These are phyloP conservation scores for Curvularia eragrostidis DNA, from an alignment of 2,329 filamentous ascomycete genomes.

Conservation along the genomic window DNA sequence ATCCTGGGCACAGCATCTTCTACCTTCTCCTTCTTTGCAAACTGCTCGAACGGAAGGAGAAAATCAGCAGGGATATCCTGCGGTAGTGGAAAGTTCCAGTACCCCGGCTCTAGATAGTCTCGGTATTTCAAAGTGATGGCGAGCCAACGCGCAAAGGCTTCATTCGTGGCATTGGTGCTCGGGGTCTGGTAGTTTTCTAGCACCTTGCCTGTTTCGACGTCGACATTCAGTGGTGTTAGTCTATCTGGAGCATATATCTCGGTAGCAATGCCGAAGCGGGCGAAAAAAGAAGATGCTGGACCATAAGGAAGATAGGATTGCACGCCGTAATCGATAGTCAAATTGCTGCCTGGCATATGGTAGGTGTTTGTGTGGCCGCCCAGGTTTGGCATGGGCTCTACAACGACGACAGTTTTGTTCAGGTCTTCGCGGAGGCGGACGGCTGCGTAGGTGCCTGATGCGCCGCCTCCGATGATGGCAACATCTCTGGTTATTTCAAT, in stretches of 20 bases:
- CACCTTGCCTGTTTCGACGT: slow-evolving; percentile 41
- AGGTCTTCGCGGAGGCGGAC: slow-evolving; percentile 51
- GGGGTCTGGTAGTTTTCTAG: slow-evolving; percentile 27
- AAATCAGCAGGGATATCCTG: slow-evolving; percentile 56
- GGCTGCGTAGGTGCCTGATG: slow-evolving; percentile 53
- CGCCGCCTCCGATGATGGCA: slow-evolving; percentile 55
- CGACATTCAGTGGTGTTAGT: slow-evolving; percentile 31
- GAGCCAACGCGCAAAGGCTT: slow-evolving; percentile 28
- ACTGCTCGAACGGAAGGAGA: slow-evolving; percentile 58
- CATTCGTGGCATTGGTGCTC: slow-evolving; percentile 20
- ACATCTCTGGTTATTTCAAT: slow-evolving; percentile 33
- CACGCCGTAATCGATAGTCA: slow-evolving; percentile 50
- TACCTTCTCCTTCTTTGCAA: slow-evolving; percentile 53
- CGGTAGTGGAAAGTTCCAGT: slow-evolving; percentile 40
- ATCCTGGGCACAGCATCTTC: slow-evolving; percentile 29
- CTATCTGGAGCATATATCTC: slow-evolving; percentile 7
- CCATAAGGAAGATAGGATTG: slow-evolving; percentile 52
- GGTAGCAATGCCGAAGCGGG: slow-evolving; percentile 50
- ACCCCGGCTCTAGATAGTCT: slow-evolving; percentile 26
- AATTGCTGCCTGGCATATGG: slow-evolving; percentile 45
- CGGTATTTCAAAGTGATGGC: slow-evolving; percentile 27
- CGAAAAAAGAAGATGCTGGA: slow-evolving; percentile 55
- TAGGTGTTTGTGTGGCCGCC: slow-evolving; percentile 61
- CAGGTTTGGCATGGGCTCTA: slow-evolving; percentile 51
- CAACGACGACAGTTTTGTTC: slow-evolving; percentile 51